Base-by-base conservation (phyloP, 495 filamentous ascomycete genomes). In the Rhizodiscina lignyota region DNA sequence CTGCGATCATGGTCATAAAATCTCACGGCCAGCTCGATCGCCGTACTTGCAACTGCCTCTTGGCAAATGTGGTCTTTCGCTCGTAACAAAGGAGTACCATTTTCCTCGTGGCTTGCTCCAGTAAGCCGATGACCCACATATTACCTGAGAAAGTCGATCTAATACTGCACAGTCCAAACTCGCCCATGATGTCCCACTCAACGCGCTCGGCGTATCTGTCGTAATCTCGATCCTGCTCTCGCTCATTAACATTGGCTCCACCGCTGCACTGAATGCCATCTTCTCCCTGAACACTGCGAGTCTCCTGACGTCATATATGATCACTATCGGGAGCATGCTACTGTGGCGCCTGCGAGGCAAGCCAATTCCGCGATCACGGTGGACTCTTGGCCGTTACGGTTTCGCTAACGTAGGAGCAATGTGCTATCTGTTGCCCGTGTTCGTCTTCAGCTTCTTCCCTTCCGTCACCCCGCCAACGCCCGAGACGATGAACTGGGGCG, bases 61-160 rank as follows among this genome's bases (percentile, higher is more conserved):
- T 39, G 53, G 1, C 39, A 51, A 36, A 13, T 44, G 0, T 56
- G 44, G 48, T 34, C 45, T 17, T 48, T 48, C 27, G 32, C 45
- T 1, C 45, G 45, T 0, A 38, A 48, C 23, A 1, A 23, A 0
- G 42, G 38, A 2, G 2, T 40, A 3, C 45, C 45, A 12, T 45
- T 37, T 5, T 41, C 30, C 8, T 40, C 42, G 2, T 61, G 62
- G 39, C 63, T 74, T 29, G 55, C 50, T 11, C 42, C 56, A 21
- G 62, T 58, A 29, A 35, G 48, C n/a, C n/a, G n/a, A n/a, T n/a
- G n/a, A n/a, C n/a, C n/a, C n/a, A n/a, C n/a, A n/a, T n/a, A n/a
- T n/a, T n/a, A n/a, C n/a, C n/a, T n/a, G n/a, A n/a, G n/a, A n/a
- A n/a, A n/a, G n/a, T n/a, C n/a, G n/a, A n/a, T n/a, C n/a, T n/a